A percentile compares a stretch with the other conserved stretches of the same genome.
Evolutionary conservation across 345 rosid genomes (phyloP).

Genomic region (Barbarea vulgaris): DNA sequence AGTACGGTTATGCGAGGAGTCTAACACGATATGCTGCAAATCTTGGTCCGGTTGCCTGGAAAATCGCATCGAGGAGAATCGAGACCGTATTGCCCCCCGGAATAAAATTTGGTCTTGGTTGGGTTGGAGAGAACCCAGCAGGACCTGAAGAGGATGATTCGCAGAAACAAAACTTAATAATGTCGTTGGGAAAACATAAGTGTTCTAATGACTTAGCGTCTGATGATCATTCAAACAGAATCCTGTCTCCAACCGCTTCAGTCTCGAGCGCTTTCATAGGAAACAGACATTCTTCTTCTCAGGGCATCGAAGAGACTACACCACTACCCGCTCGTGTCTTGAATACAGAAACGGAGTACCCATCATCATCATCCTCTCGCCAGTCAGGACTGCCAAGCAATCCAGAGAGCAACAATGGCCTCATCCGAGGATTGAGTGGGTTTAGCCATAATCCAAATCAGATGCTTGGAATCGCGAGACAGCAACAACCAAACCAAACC

Average conservation of each 20-base stretch:
- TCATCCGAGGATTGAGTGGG: slow-evolving; percentile 33
- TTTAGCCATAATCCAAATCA: slow-evolving; percentile 29
- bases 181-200: slow-evolving; percentile 38
- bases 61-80: slow-evolving; percentile 72
- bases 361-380: slow-evolving; percentile 44
- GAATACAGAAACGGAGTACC: slow-evolving; percentile 46
- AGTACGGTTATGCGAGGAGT: slow-evolving; percentile 86
- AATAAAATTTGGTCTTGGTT: slow-evolving; percentile 67
- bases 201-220: slow-evolving; percentile 35
- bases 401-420: slow-evolving; percentile 31
- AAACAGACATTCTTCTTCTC: slow-evolving; percentile 45
- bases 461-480: slow-evolving; percentile 41
- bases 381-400: slow-evolving; percentile 35
- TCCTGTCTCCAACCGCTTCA: slow-evolving; percentile 47
- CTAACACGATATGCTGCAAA: slow-evolving; percentile 81
- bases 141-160: slow-evolving; percentile 41
- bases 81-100: slow-evolving; percentile 62
- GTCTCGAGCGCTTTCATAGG: slow-evolving; percentile 43
- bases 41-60: slow-evolving; percentile 86
- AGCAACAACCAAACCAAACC: slow-evolving; percentile 23
- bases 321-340: slow-evolving; percentile 38
- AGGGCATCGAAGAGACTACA: slow-evolving; percentile 47
- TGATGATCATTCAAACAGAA: slow-evolving; percentile 51
- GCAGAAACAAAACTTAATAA: slow-evolving; percentile 29
- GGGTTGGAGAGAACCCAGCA: slow-evolving; percentile 72